Conservation (phyloP, 2,329 filamentous ascomycete genomes). For the Lachnellula arida region DNA sequence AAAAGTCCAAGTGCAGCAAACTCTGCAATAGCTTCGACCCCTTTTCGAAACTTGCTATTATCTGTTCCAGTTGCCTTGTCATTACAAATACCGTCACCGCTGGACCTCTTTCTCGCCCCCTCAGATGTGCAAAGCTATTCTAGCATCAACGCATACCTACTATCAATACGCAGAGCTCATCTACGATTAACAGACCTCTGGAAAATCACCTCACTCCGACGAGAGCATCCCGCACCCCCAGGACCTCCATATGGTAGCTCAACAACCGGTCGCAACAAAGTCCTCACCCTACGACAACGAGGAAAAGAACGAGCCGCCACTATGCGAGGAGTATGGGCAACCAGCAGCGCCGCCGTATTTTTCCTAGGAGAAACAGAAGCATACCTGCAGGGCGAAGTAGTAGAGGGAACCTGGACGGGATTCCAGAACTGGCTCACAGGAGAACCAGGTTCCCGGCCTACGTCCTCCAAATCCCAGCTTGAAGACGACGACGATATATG, state of each 20-base stretch:
- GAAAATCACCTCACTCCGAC: slow-evolving; percentile 75
- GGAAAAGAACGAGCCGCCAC: slow-evolving; percentile 57
- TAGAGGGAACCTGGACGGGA: slow-evolving; percentile 73
- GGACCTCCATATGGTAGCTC: slow-evolving; percentile 59
- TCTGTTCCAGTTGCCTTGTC: slow-evolving; percentile 68
- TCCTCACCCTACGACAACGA: slow-evolving; percentile 58
- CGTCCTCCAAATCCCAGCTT: slow-evolving; percentile 9
- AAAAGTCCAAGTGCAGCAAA: slow-evolving; percentile 25
- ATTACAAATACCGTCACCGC: slow-evolving; percentile 68
- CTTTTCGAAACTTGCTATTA: slow-evolving; percentile 78
- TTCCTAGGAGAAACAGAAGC: slow-evolving; percentile 82
- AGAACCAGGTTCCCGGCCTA: slow-evolving; percentile 15
- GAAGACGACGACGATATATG: slow-evolving; percentile 40
- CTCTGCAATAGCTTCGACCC: slow-evolving; percentile 36
- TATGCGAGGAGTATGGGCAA: slow-evolving; percentile 86
- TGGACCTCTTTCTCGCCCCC: slow-evolving; percentile 80
- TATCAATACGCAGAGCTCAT: slow-evolving; percentile 81
- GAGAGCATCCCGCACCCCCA: slow-evolving; percentile 70
- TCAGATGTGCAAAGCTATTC: slow-evolving; percentile 77
- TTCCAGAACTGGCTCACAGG: slow-evolving; percentile 69
- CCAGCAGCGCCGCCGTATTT: slow-evolving; percentile 80
- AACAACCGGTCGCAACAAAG: slow-evolving; percentile 53
- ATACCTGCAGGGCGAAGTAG: slow-evolving; percentile 86
- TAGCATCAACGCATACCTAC: slow-evolving; percentile 78
- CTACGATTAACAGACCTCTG: slow-evolving; percentile 80